These are phyloP conservation scores for Ramaria rubella DNA, from an alignment of 768 basidiomycete genomes.

Conservation along the genomic window DNA sequence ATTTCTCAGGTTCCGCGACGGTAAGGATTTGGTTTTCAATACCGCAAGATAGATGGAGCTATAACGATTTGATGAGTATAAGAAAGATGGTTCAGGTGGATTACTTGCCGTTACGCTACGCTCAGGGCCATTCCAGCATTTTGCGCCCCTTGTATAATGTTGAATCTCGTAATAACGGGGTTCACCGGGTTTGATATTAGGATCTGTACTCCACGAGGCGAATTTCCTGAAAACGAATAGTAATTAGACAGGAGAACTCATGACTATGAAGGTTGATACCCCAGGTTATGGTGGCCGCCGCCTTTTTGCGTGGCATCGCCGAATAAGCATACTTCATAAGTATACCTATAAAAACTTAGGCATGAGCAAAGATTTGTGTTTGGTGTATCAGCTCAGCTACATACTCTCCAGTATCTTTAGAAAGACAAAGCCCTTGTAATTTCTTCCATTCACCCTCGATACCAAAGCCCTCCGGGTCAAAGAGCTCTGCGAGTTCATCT, in stretches of 20 bases:
- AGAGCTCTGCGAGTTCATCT: constrained; percentile 59
- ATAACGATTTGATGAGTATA: constrained; percentile 1
- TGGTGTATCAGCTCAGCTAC: constrained; percentile 28
- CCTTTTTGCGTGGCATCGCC: constrained; percentile 83
- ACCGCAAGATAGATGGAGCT: constrained; percentile 83
- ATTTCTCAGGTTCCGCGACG: constrained; percentile 90
- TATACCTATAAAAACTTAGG: constrained; percentile 52
- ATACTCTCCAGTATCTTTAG: constrained; percentile 84
- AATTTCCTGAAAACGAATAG: constrained; percentile 47
- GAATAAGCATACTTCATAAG: constrained; percentile 92
- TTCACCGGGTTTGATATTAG: constrained; percentile 50
- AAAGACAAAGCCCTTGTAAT: constrained; percentile 73
- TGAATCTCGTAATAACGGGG: constrained; percentile 77
- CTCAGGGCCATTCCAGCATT: constrained; percentile 96
- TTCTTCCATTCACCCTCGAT: constrained; percentile 93
- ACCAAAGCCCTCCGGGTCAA: constrained; percentile 61
- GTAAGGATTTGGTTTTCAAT: constrained; percentile 72
- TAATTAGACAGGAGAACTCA: neutral
- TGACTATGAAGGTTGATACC: constrained; percentile 39
- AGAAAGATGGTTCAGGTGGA: neutral
- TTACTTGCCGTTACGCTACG: constrained; percentile 67
- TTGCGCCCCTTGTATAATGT: constrained; percentile 73
- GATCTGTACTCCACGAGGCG: constrained; percentile 67
- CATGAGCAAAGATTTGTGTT: neutral
- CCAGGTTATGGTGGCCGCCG: constrained; percentile 68